Evolutionary conservation across 345 rosid genomes (phyloP), one percentile per base, ranked within the genome.

Genomic region (Noccaea caerulescens): DNA sequence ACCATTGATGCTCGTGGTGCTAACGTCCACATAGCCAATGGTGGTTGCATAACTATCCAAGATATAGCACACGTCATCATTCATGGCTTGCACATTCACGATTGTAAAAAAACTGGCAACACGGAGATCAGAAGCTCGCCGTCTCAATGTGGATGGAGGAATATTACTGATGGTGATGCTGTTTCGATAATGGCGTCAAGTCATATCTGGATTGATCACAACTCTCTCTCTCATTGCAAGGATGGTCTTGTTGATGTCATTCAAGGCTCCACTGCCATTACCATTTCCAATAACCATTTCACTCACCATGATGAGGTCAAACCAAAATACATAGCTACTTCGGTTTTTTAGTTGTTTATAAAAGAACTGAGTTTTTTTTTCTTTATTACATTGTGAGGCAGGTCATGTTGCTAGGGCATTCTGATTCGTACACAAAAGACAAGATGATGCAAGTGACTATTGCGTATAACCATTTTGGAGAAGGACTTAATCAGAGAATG

Each of bases 221-320:
- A 89, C 73, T 89, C 97, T 6, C 86, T 89, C 9, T 91, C 97
- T 38, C 71, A 77, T 11, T 91, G 93, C 32, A 86, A 85, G 30
- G 96, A 91, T 80, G 97, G 97, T 44, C 90, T 91, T 42, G 92
- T 91, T 71, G 97, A 91, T 74, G 97, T 91, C 55, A 84, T 70
- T 3, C 32, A 14, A 41, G 74, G 74, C 39, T 70, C 74, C 7
- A 70, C 67, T 59, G 59, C 96, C 46, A 81, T 91, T 66, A 89
- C 97, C 42, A 75, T 91, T 71, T 86, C 97, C 68, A 87, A 89
- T 84, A 91, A 91, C 72, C 85, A 89, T 80, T 10, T 91, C 23
- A 50, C 75, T 0, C 67, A 70, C 43, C 68, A 70, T 43, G 1
- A 70, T 39, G 60, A 70, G 75, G 75, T 57, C 25, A 57, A 54